Evolutionary conservation across 805 yeast genomes (phyloP).

Genomic region (Myxozyma melibiosi): DNA sequence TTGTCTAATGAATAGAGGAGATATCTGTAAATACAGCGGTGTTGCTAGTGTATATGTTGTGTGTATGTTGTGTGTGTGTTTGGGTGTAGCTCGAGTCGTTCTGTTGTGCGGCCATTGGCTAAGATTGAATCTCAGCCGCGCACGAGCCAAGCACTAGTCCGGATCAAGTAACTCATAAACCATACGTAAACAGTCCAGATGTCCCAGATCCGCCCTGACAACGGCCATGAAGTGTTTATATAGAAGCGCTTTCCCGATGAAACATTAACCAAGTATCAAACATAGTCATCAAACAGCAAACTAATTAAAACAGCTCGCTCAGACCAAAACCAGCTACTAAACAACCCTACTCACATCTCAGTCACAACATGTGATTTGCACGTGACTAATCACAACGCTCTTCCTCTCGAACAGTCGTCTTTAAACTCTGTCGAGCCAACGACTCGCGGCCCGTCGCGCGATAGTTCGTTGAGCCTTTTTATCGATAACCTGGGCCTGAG

Average conservation of each 20-base stretch:
- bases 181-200: background rate
- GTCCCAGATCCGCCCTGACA: background rate
- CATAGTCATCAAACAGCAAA: background rate
- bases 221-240: no score
- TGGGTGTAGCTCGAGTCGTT: background rate
- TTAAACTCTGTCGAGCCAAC: background rate
- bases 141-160: constrained; percentile 6
- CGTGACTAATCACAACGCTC: background rate
- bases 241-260: no score
- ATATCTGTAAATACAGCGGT: background rate
- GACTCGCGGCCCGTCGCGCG: background rate
- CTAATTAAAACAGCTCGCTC: background rate
- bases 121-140: background rate
- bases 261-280: background rate
- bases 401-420: background rate
- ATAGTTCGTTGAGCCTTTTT: background rate
- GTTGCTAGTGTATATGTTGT: background rate
- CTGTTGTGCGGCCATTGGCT: constrained; percentile 5
- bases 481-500: no score
- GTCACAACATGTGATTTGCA: no score
- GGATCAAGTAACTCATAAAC: background rate
- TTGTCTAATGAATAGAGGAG: background rate
- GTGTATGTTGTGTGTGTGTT: background rate
- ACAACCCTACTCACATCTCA: no score
- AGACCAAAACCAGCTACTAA: no score